Base-by-base conservation (phyloP, 768 basidiomycete genomes). In the Pholiota microspora region DNA sequence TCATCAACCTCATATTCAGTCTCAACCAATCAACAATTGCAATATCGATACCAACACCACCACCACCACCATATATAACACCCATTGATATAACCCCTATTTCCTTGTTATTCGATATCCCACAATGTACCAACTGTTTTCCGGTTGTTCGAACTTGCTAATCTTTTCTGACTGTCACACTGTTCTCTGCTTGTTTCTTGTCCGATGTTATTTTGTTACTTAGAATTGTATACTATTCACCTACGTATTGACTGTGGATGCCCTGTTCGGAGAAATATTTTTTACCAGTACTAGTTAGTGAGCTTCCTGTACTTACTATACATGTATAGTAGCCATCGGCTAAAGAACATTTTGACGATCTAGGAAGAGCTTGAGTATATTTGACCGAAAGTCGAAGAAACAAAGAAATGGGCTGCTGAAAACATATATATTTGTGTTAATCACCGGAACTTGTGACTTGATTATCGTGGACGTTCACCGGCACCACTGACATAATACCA, bases 221-320 rank as follows among this genome's bases (percentile, higher is more conserved):
- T 56, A 56, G 55, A 48, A 54, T 54, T 60, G 59, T 60, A 60
- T 51, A 51, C 44, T 60, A 60, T 54, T 49, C 51, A 50, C 51
- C 49, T 28, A 54, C 44, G 53, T 57, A 57, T 57, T 47, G 53
- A 45, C 52, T 32, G 28, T 50, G 55, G 53, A 60, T 60, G 48
- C 35, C 55, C 47, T 47, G 50, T 44, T 58, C 44, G 48, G 42
- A 23, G 46, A 27, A 54, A 21, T 29, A 24, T 35, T 52, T 23
- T 42, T 50, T 56, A 48, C 21, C 46, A 31, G 46, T 48, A 48
- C 16, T 31, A 48, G 28, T 31, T 10, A n/a, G n/a, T n/a, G n/a
- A n/a, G n/a, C n/a, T n/a, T n/a, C n/a, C n/a, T n/a, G n/a, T n/a
- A n/a, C n/a, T n/a, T n/a, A n/a, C n/a, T n/a, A n/a, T n/a, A n/a